Base-by-base conservation (phyloP, 1,139 yeast genomes). In the Zygoascus meyerae region DNA sequence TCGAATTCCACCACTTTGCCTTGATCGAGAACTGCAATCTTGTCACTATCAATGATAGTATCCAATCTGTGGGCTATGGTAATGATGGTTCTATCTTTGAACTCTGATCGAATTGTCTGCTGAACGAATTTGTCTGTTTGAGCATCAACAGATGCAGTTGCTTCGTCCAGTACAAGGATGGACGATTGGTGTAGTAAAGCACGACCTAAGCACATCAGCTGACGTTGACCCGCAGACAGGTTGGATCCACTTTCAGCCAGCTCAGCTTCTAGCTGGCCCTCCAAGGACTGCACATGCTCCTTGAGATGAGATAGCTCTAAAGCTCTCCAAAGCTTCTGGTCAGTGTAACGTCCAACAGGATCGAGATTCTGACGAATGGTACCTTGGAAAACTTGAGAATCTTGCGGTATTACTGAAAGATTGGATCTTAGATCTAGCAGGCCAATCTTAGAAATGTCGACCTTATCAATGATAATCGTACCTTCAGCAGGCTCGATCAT, bases 31-130 rank as follows among this genome's bases (percentile, higher is more conserved):
- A 83, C 83, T 40, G 83, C 67, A 41, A 86, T 83, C 48, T 75
- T 73, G 57, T 86, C 95, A 58, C 84, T 80, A 56, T 84, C 92
- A 73, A 85, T 69, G 42, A 86, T 86, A 0, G 95, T 86, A 55
- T 86, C 87, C 48, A 86, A 72, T 49, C 95, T 72, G 58, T 86
- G 95, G 0, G 95, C 95, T 56, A 86, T 84, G 0, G 94, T 84
- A 42, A 86, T 66, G 49, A 85, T 83, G 0, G 95, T 85, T 58
- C 82, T 74, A 52, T 80, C 73, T 42, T 67, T 69, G 61, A 85
- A 84, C 57, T 79, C 80, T 1, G 66, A 60, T 48, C 90, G 71
- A 37, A 86, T 84, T 0, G 94, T 83, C 52, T 79, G 78, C 65
- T 85, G 95, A 45, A 85, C 78, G 47, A 83, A 74, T 53, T 74